Evolutionary conservation across 768 basidiomycete genomes (phyloP).

Genomic region (Tremella mesenterica): DNA sequence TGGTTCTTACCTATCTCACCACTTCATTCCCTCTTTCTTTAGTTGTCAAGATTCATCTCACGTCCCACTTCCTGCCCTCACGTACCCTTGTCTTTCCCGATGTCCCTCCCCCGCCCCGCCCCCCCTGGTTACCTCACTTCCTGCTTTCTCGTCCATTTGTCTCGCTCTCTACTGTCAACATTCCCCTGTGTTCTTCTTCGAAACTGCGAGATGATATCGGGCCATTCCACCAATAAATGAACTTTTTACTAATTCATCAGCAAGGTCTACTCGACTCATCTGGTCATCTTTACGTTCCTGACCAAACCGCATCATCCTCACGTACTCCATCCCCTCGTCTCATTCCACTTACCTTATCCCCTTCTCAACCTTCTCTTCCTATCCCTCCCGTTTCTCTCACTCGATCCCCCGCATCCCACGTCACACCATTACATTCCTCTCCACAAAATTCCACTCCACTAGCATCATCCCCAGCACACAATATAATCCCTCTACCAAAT

Average conservation of each 20-base stretch:
- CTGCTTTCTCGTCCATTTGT: background rate
- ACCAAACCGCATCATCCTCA: constrained; percentile 28
- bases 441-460: constrained; percentile 10
- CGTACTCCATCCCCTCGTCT: constrained; percentile 41
- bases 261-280: background rate
- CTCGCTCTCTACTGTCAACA: background rate
- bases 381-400: constrained; percentile 45
- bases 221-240: no score
- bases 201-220: no score
- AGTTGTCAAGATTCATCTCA: background rate
- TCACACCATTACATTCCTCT: constrained; percentile 15
- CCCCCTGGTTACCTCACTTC: background rate
- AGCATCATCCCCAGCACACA: no score
- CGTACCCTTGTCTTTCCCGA: background rate
- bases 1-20: background rate
- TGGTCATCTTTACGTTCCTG: background rate
- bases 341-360: constrained; percentile 19
- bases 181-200: no score
- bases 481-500: no score
- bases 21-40: background rate
- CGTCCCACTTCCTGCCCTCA: background rate
- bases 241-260: no score
- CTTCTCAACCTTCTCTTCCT: no score
- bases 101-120: background rate
- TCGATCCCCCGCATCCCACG: constrained; percentile 34